Base-by-base conservation (phyloP, 768 basidiomycete genomes). In the Russula abietina region DNA sequence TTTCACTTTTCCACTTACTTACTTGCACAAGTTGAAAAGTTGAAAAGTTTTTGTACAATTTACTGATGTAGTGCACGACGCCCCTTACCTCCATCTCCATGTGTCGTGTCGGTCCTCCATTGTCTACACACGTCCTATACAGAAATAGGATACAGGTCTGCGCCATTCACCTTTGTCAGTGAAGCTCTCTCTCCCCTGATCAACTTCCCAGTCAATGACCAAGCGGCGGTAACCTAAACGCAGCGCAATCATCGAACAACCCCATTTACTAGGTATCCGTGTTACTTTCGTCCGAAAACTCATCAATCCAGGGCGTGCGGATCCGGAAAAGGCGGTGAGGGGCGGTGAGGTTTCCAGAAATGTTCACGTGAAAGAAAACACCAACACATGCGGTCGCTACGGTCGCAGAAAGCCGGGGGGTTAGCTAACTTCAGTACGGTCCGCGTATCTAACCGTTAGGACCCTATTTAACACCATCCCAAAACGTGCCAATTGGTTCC, bases 121-220 rank as follows among this genome's bases (percentile, higher is more conserved):
- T n/a, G n/a, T n/a, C n/a, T n/a, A n/a, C n/a, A n/a, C n/a, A n/a
- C n/a, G n/a, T n/a, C n/a, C n/a, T n/a, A n/a, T n/a, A n/a, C n/a
- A n/a, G n/a, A n/a, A 39, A 11, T 49, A 38, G 38, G 57, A 55
- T 43, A 45, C 32, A 17, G 38, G n/a, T 39, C 55, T 64, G 59
- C 54, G 63, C 54, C 48, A 26, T 39, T 11, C 43, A 6, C 39
- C 30, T 16, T 53, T 53, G 33, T 22, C 46, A 24, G 49, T 10
- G n/a, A 32, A n/a, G 28, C 28, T n/a, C n/a, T n/a, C 9, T 4
- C 4, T 2, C 49, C 53, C 62, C 62, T 64, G 62, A 60, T 55
- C 48, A 51, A 7, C 58, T 19, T 36, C 16, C 14, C 17, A 17
- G 26, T 19, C 36, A 17, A 30, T 33, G 22, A n/a, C 12, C 51